Evolutionary conservation across 257 asterid species (phyloP), one percentile per base, ranked within the genome.

Genomic region (Parsonsia alboflavescens): DNA sequence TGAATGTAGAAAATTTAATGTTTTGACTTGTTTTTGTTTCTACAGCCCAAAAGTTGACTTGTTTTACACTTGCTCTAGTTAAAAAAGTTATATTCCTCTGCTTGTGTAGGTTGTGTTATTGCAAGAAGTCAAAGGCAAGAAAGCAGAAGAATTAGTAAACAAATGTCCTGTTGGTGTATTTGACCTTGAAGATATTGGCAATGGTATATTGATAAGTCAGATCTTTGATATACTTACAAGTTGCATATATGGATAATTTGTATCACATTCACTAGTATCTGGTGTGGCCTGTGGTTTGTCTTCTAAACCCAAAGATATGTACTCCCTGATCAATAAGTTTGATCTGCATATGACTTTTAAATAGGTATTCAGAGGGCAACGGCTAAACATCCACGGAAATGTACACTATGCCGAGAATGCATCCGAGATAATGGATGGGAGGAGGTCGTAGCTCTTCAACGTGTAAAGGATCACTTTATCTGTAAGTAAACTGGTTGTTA

Each of bases 401-500:
- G 99, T 83, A 90, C 97, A 24, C 96, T 94, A 45, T 94, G 98
- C 72, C 87, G 99, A 77, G 96, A 94, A 88, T 92, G 98, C 88
- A 85, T 89, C 75, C 80, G 93, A 79, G 97, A 88, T 53, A 93
- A 82, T 78, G 96, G 77, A 58, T 94, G 99, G 99, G 93, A 89
- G 57, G 80, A 87, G 78, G 81, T 75, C 62, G 96, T 90, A 36
- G 79, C 89, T 19, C 79, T 94, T 73, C 85, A 89, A 33, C 96
- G 97, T 46, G 93, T 94, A 69, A 94, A 92, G 80, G 89, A 94
- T 80, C 98, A 94, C 84, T 94, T 94, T 85, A 89, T 92, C 77
- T 94, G 99, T 92, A 88, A 94, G 98, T 88, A 61, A 73, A 73
- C 33, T 54, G 66, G 26, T 65, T 77, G 39, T 13, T 45, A 28